Evolutionary conservation across 2,329 filamentous ascomycete species (phyloP).

Genomic region (Paracoccidioides brasiliensis): DNA sequence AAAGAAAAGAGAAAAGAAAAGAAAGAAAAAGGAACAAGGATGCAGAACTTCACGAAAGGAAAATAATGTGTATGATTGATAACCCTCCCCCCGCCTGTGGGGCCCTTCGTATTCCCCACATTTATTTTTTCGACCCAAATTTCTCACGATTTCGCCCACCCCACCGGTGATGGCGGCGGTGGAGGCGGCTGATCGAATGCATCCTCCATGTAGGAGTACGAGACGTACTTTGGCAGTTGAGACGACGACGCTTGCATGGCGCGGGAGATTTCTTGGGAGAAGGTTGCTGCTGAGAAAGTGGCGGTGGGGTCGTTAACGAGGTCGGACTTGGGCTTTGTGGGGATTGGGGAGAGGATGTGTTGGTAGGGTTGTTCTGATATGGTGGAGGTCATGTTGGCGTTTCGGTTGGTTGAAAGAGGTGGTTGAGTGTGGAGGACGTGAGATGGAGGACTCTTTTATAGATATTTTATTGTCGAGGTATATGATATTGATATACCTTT

Average conservation of each 20-base stretch:
- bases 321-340: background rate
- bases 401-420: background rate
- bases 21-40: too few relatives aligned
- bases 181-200: background rate
- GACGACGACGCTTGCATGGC: slow-evolving; percentile 4
- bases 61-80: too few relatives aligned
- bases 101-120: too few relatives aligned
- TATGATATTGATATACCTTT: too few relatives aligned
- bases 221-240: background rate
- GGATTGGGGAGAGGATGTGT: background rate
- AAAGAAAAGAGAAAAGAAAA: too few relatives aligned
- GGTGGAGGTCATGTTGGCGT: background rate
- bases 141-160: background rate
- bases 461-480: background rate
- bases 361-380: background rate
- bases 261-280: slow-evolving; percentile 4
- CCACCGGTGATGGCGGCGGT: slow-evolving; percentile 1
- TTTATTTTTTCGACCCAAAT: too few relatives aligned
- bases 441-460: background rate
- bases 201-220: background rate
- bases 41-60: too few relatives aligned
- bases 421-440: background rate
- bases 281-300: background rate
- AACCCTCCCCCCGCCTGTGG: too few relatives aligned
- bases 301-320: background rate